phyloP scores from a whole-genome alignment of 2,329 filamentous ascomycete species.

The Neonectria coccinea region DNA sequence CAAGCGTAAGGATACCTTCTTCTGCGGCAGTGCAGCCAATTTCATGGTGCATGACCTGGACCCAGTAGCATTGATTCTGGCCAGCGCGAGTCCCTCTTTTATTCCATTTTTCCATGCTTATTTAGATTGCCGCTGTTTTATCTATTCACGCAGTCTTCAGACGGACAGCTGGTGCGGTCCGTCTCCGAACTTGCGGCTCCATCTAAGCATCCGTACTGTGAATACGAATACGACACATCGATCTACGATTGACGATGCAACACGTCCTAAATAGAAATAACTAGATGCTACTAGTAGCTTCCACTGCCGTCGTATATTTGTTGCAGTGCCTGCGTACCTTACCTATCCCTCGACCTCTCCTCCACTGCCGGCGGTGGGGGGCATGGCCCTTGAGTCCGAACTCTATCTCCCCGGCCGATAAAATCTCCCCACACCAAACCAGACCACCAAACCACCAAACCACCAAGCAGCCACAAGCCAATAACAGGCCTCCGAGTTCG shows the following conservation, averaged over 20 bases:
- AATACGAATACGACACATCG: not conserved
- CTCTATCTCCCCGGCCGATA: not conserved
- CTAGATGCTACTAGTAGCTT: not conserved
- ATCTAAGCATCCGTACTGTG: not conserved
- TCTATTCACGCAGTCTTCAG: not conserved
- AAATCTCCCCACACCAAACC: not conserved
- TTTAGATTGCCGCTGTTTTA: not conserved
- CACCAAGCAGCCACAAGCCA: not conserved
- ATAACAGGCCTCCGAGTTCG: not conserved
- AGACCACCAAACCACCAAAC: not conserved
- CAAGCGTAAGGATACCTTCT: slow-evolving; percentile 20
- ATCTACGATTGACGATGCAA: not conserved
- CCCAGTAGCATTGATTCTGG: slow-evolving; percentile 15
- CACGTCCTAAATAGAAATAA: not conserved
- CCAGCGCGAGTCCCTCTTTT: slow-evolving; percentile 16
- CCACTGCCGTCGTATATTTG: not conserved
- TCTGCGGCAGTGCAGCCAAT: not conserved
- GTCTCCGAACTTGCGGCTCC: not conserved
- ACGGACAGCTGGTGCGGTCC: not conserved
- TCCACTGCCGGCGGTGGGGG: not conserved
- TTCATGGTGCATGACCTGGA: slow-evolving; percentile 9
- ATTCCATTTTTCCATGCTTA: slow-evolving; percentile 2
- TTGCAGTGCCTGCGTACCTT: not conserved
- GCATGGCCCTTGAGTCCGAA: not conserved
- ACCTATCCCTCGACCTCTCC: too few relatives aligned